These are phyloP conservation scores for Posidonia oceanica DNA, from an alignment of 116 monocot species.

Conservation along the genomic window DNA sequence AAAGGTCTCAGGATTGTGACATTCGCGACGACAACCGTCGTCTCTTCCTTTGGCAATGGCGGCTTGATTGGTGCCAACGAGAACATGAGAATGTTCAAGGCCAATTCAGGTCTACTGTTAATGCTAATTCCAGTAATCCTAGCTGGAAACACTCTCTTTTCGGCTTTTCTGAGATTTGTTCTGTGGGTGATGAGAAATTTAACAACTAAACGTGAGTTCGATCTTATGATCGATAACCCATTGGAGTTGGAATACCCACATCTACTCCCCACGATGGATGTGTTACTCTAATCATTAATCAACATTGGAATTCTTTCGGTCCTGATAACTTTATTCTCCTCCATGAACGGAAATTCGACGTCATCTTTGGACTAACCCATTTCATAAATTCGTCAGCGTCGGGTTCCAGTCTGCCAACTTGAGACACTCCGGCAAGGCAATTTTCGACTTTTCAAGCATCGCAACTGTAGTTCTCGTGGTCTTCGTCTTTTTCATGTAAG, in stretches of 20 bases:
- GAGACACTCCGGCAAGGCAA: constrained; percentile 49
- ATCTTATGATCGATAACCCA: neutral
- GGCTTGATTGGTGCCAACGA: constrained; percentile 54
- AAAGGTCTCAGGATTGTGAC: constrained; percentile 21
- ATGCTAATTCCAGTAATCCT: constrained; percentile 16
- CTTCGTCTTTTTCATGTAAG: constrained; percentile 63
- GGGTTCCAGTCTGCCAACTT: constrained; percentile 43
- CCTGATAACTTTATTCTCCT: constrained; percentile 16
- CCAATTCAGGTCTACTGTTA: constrained; percentile 28
- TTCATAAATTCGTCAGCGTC: constrained; percentile 32
- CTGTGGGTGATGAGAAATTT: constrained; percentile 10
- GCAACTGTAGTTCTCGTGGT: constrained; percentile 33
- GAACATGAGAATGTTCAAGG: constrained; percentile 38
- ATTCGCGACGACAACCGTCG: constrained; percentile 25
- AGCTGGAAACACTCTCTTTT: constrained; percentile 44
- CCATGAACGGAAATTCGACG: constrained; percentile 30
- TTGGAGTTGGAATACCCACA: neutral
- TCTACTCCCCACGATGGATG: neutral
- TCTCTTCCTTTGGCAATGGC: constrained; percentile 54
- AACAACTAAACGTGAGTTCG: neutral
- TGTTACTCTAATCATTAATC: too few species aligned
- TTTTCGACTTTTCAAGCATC: constrained; percentile 28
- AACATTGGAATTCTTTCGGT: constrained; percentile 6
- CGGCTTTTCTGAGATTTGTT: constrained; percentile 21
- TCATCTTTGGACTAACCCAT: constrained; percentile 28